These are phyloP conservation scores for Yamadazyma siamensis DNA, from an alignment of 1,139 yeast genomes.

Conservation along the genomic window DNA sequence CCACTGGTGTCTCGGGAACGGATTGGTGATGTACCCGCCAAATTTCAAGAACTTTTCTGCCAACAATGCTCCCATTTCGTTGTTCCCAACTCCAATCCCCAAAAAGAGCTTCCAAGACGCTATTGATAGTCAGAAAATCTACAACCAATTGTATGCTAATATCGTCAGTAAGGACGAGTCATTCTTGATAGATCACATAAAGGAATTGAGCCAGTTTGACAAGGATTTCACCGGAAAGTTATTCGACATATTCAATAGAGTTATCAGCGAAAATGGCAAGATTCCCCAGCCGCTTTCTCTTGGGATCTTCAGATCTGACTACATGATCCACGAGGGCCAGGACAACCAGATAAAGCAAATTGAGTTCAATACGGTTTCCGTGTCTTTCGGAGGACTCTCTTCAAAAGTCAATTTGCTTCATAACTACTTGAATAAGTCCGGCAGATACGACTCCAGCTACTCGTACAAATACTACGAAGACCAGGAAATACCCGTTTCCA, in stretches of 20 bases:
- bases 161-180: slow-evolving; percentile 49
- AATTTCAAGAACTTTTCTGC: slow-evolving; percentile 46
- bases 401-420: slow-evolving; percentile 78
- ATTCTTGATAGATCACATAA: slow-evolving; percentile 62
- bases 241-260: slow-evolving; percentile 54
- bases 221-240: slow-evolving; percentile 78
- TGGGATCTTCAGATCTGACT: slow-evolving; percentile 89
- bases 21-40: slow-evolving; percentile 75
- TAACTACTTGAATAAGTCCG: slow-evolving; percentile 55
- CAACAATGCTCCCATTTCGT: slow-evolving; percentile 77
- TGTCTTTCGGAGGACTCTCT: slow-evolving; percentile 90
- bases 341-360: slow-evolving; percentile 70
- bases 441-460: slow-evolving; percentile 44
- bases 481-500: slow-evolving; percentile 61
- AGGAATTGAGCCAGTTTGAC: slow-evolving; percentile 58
- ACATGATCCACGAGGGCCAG: slow-evolving; percentile 61
- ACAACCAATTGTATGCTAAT: slow-evolving; percentile 70
- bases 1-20: slow-evolving; percentile 80
- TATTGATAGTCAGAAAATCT: slow-evolving; percentile 59
- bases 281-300: slow-evolving; percentile 63
- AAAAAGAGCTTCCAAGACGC: slow-evolving; percentile 63
- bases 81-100: slow-evolving; percentile 90
- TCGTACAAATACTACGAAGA: slow-evolving; percentile 41
- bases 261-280: slow-evolving; percentile 38
- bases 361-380: slow-evolving; percentile 93